Evolutionary conservation across 2,329 filamentous ascomycete genomes (phyloP).

Genomic region (Aspergillus melleus): DNA sequence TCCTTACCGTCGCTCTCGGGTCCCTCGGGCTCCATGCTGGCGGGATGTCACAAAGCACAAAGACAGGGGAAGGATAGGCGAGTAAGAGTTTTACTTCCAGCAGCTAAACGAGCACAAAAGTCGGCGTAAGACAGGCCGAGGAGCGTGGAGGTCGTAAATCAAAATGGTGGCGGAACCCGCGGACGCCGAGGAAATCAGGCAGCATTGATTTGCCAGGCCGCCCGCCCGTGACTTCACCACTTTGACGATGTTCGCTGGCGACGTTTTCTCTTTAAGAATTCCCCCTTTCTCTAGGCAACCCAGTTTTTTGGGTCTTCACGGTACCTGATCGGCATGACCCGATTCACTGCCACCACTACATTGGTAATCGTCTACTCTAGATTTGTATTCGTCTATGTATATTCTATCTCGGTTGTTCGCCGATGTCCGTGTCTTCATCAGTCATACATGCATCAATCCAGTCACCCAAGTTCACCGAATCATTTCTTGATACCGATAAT

Average conservation of each 20-base stretch:
- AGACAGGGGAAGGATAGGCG: not conserved
- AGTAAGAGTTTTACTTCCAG: no score
- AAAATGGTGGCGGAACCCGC: slow-evolving; percentile 16
- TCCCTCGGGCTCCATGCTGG: slow-evolving; percentile 32
- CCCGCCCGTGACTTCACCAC: not conserved
- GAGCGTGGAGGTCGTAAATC: not conserved
- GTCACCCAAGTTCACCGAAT: slow-evolving; percentile 5
- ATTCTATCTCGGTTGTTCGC: not conserved
- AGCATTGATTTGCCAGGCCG: not conserved
- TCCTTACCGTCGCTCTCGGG: slow-evolving; percentile 28
- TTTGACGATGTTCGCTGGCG: not conserved
- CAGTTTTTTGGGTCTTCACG: not conserved
- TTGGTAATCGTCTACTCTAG: not conserved
- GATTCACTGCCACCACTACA: not conserved
- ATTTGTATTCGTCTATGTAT: not conserved
- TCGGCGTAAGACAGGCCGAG: not conserved
- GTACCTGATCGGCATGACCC: not conserved
- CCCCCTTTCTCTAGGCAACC: not conserved
- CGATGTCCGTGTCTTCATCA: not conserved
- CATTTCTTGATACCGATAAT: slow-evolving; percentile 83
- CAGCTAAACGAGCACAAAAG: not conserved
- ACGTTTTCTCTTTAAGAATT: no score
- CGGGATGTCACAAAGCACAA: not conserved
- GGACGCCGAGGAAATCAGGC: slow-evolving; percentile 12
- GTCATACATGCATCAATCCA: not conserved